Conservation (phyloP, 176 grass and related monocot species). For the Metroxylon sagu region DNA sequence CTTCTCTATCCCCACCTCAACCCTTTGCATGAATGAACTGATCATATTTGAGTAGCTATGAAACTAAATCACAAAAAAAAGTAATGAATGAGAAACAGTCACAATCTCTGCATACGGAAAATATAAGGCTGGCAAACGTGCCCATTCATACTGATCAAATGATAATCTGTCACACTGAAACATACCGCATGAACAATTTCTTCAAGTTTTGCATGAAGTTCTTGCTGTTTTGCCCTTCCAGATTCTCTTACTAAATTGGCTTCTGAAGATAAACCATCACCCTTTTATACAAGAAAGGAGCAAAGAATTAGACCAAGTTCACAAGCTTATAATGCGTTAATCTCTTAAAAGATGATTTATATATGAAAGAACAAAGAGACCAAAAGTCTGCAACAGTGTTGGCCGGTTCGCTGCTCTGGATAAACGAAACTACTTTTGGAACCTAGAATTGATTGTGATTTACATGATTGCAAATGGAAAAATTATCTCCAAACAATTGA, state of each 20-base stretch:
- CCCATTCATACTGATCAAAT: not conserved
- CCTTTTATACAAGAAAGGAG: slow-evolving; percentile 29
- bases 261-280: slow-evolving; percentile 26
- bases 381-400: too few species aligned
- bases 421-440: too few species aligned
- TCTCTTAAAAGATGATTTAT: too few species aligned
- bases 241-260: slow-evolving; percentile 9
- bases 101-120: not conserved
- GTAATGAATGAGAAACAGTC: slow-evolving; percentile 9
- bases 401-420: too few species aligned
- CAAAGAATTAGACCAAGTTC: not conserved
- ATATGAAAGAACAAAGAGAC: too few species aligned
- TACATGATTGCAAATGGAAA: too few species aligned
- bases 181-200: slow-evolving; percentile 41
- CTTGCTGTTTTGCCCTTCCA: slow-evolving; percentile 25
- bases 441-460: too few species aligned
- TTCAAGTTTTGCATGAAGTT: slow-evolving; percentile 30
- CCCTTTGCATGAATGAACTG: slow-evolving; percentile 17
- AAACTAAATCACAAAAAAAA: slow-evolving; percentile 26
- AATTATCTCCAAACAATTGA: too few species aligned
- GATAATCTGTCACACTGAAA: slow-evolving; percentile 3
- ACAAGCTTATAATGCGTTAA: not conserved
- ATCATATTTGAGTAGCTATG: slow-evolving; percentile 16
- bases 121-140: not conserved
- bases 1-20: slow-evolving; percentile 24